Conservation (phyloP, 2,329 filamentous ascomycete species). For the Aspergillus tanneri region DNA sequence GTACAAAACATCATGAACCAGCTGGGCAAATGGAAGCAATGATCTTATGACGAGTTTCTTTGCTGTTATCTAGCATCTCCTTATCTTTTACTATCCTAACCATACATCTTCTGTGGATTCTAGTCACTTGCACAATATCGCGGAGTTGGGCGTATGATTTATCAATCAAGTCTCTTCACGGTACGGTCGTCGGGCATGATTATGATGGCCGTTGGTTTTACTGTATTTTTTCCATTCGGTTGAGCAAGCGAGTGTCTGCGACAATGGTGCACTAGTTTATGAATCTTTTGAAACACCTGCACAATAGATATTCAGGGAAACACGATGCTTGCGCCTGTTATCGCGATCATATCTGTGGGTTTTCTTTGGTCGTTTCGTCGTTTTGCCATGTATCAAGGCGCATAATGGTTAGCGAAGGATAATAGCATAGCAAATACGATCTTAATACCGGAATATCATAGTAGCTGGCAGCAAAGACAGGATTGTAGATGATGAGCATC, state of each 20-base stretch:
- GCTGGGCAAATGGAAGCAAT: slow-evolving; percentile 49
- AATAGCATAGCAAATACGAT: neutral
- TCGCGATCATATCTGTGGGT: no score
- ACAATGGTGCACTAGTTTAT: slow-evolving; percentile 12
- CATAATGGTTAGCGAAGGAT: slow-evolving; percentile 9
- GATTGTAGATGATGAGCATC: no score
- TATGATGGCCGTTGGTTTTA: slow-evolving; percentile 10
- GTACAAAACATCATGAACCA: slow-evolving; percentile 52
- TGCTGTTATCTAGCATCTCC: slow-evolving; percentile 17
- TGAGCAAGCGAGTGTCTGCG: slow-evolving; percentile 8
- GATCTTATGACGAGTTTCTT: slow-evolving; percentile 26
- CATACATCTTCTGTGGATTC: slow-evolving; percentile 4
- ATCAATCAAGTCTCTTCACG: slow-evolving; percentile 13
- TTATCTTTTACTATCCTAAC: slow-evolving; percentile 13
- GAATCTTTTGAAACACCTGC: slow-evolving; percentile 5
- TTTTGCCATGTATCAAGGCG: slow-evolving; percentile 5
- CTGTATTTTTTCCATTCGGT: slow-evolving; percentile 10
- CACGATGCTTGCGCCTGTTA: slow-evolving; percentile 3
- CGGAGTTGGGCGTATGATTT: slow-evolving; percentile 20
- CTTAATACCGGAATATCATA: neutral
- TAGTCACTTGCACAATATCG: slow-evolving; percentile 11
- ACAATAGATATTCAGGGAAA: slow-evolving; percentile 9
- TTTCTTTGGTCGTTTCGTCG: neutral
- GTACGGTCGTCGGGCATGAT: slow-evolving; percentile 6
- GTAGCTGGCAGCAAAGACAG: no score